Evolutionary conservation across 495 filamentous ascomycete genomes (phyloP), one percentile per base, ranked within the genome.

Genomic region (Annulohypoxylon nitens): DNA sequence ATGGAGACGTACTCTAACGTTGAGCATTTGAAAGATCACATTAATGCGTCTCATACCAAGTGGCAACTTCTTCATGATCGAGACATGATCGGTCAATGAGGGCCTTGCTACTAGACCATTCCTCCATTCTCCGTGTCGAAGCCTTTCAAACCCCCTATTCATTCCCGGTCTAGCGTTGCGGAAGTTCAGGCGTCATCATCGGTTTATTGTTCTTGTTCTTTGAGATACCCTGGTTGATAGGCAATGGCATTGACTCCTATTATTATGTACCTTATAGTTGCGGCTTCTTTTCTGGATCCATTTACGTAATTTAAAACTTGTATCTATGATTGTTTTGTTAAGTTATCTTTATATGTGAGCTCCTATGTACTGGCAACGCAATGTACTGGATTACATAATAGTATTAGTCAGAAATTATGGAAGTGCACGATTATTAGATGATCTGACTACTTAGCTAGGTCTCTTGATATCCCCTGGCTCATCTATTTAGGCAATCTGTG

Each of bases 31-130:
- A 75, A 69, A 25, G 65, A 70, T 16, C 80, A 83, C 41, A 79
- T 83, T 57, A 78, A 82, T 37, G 64, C 61, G 33, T 72, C 71
- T 4, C 80, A 83, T 61, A 77, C 74, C 39, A 83, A 83, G 69
- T 83, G 81, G 81, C 79, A 83, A 72, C 65, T 83, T 60, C 75
- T 82, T 37, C 80, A 83, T 34, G 81, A 83, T 50, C 75, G 72
- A 64, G 81, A 83, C 43, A 75, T 83, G 79, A 33, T 72, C n/a
- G 68, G 71, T 25, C 61, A 39, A 11, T 60, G 41, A 45, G 16
- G 14, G 3, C n/a, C 51, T 62, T 51, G 10, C 9, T 45, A 36
- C 18, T 18, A 39, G 18, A 18, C 3, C 30, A 11, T 18, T 51
- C 11, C 16, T 60, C 11, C 5, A 30, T 57, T 55, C 14, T 37